Evolutionary conservation across 148 eudicot species (phyloP).

Genomic region (Spergularia marina): DNA sequence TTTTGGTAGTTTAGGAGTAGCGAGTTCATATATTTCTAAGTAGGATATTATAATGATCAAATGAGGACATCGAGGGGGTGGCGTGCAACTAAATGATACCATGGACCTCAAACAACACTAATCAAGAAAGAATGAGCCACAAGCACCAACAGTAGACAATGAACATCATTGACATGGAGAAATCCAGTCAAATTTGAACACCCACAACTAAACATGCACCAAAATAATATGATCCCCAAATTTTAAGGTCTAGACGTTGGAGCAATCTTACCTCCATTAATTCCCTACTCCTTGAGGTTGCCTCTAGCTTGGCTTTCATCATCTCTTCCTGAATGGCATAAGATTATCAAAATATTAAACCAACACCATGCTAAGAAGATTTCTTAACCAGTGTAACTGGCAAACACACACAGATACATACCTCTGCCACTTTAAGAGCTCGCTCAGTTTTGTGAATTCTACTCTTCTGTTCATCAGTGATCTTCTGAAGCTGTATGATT

Average conservation of each 20-base stretch:
- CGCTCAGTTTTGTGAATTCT: constrained; percentile 70
- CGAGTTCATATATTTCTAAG: not conserved
- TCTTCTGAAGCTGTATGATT: constrained; percentile 61
- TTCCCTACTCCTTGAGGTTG: constrained; percentile 60
- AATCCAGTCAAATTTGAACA: not conserved
- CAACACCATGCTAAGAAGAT: constrained; percentile 5
- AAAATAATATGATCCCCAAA: not conserved
- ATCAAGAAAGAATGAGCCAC: not conserved
- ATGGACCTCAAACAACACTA: too few species aligned
- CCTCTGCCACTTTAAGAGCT: constrained; percentile 86
- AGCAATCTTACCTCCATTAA: constrained; percentile 55
- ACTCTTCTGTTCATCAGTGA: constrained; percentile 57
- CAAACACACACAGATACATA: constrained; percentile 13
- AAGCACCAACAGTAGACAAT: not conserved
- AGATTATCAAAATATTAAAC: not conserved
- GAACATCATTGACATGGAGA: not conserved
- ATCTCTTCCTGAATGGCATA: constrained; percentile 60
- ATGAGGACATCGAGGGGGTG: too few species aligned
- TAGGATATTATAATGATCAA: too few species aligned
- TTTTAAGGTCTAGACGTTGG: not conserved
- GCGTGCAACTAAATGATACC: too few species aligned
- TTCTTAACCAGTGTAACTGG: not conserved
- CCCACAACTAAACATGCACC: not conserved
- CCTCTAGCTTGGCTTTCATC: constrained; percentile 78
- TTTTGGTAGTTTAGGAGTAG: too few species aligned